Conservation (phyloP, 768 basidiomycete species). For the Tremella mesenterica region DNA sequence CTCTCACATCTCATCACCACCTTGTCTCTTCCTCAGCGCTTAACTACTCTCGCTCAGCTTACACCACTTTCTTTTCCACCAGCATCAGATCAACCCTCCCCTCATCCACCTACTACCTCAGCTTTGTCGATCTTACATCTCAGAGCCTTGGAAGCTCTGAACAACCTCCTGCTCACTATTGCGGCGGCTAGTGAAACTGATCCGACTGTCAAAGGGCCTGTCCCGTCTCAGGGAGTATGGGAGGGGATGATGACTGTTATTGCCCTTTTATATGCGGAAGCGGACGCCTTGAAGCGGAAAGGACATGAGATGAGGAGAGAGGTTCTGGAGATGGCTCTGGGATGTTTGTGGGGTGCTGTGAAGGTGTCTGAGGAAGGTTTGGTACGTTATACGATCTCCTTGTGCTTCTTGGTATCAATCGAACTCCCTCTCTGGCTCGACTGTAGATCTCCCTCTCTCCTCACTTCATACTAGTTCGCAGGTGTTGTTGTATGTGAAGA, state of each 20-base stretch:
- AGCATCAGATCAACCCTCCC: conserved; percentile 54
- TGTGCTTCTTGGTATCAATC: background rate
- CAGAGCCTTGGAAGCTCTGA: conserved; percentile 77
- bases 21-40: conserved; percentile 54
- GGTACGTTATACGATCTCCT: conserved; percentile 45
- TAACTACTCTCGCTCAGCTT: conserved; percentile 59
- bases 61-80: conserved; percentile 77
- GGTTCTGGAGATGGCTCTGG: conserved; percentile 51
- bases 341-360: conserved; percentile 82
- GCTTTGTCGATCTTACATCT: conserved; percentile 74
- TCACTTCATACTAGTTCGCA: background rate
- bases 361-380: conserved; percentile 62
- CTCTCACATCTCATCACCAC: conserved; percentile 52
- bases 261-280: conserved; percentile 25
- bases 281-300: conserved; percentile 30
- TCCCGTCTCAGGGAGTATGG: conserved; percentile 59
- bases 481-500: background rate
- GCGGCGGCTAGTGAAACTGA: conserved; percentile 46
- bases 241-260: conserved; percentile 37
- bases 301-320: conserved; percentile 65
- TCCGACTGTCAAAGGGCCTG: conserved; percentile 45
- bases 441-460: background rate
- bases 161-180: conserved; percentile 75
- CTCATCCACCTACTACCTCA: conserved; percentile 81
- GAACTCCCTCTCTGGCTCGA: background rate